Percentiles rank a stretch among this genome's conserved stretches.
Conservation (phyloP, 2,329 filamentous ascomycete genomes). For the Colletotrichum camelliae region DNA sequence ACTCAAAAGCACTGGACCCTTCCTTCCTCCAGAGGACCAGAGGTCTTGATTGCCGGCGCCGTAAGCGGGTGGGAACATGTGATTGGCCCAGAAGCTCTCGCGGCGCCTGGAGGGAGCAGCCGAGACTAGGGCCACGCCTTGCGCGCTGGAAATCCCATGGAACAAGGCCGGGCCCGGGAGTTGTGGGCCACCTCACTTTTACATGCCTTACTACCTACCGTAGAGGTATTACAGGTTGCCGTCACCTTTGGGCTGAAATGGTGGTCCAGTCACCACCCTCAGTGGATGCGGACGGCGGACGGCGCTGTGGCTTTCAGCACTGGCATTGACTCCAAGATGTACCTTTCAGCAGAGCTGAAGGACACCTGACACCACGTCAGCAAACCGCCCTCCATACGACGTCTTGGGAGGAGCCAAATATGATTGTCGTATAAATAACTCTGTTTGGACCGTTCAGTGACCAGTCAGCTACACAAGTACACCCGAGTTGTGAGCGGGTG, state of each 20-base stretch:
- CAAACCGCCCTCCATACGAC: background rate
- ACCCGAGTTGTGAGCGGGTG: background rate
- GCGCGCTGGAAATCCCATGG: background rate
- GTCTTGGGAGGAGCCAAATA: background rate
- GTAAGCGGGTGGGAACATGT: slow-evolving; percentile 7
- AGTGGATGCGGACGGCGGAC: background rate
- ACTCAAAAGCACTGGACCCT: background rate
- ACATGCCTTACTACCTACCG: too few relatives aligned
- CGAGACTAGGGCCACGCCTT: slow-evolving; percentile 10
- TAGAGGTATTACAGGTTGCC: too few relatives aligned
- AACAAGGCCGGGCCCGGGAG: slow-evolving; percentile 5
- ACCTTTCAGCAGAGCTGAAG: background rate
- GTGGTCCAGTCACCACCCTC: background rate
- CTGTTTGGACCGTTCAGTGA: background rate
- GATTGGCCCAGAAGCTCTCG: background rate
- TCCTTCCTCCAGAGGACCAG: background rate
- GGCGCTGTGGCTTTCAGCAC: background rate
- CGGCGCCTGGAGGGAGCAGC: background rate
- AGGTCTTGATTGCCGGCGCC: background rate
- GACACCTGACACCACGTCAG: background rate
- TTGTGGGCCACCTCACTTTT: background rate
- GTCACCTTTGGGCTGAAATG: background rate
- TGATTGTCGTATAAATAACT: background rate
- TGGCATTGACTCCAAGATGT: background rate
- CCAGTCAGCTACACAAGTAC: background rate